Evolutionary conservation across 345 rosid genomes (phyloP).

Genomic region (Populus nigra): DNA sequence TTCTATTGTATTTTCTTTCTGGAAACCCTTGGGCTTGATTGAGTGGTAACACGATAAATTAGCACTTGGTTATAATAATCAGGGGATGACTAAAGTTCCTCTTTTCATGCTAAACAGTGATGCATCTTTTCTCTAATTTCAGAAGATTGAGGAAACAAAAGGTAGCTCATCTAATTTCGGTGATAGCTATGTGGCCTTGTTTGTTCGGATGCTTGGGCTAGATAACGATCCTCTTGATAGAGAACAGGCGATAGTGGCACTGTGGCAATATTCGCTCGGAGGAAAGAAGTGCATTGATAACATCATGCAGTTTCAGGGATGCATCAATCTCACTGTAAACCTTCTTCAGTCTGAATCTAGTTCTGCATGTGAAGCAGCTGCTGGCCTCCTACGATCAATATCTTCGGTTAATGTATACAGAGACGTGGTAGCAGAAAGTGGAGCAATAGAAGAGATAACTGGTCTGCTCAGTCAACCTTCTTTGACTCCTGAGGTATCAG

Average conservation of each 20-base stretch:
- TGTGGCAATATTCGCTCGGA: constrained; percentile 79
- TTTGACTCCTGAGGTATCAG: constrained; percentile 68
- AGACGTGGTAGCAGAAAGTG: constrained; percentile 73
- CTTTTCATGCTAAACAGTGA: constrained; percentile 10
- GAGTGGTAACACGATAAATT: not conserved
- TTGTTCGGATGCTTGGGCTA: constrained; percentile 85
- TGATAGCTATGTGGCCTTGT: constrained; percentile 64
- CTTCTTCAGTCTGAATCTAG: constrained; percentile 70
- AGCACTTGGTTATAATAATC: not conserved
- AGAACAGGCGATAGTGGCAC: constrained; percentile 69
- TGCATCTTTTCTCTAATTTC: constrained; percentile 29
- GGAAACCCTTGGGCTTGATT: constrained; percentile 1
- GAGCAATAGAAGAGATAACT: constrained; percentile 74
- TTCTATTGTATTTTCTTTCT: not conserved
- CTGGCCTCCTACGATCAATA: constrained; percentile 70
- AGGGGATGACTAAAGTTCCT: not conserved
- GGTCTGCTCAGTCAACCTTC: constrained; percentile 59
- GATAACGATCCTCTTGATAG: constrained; percentile 80
- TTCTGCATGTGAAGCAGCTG: constrained; percentile 73
- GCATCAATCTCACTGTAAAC: constrained; percentile 62
- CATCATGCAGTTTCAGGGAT: constrained; percentile 73
- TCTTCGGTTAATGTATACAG: constrained; percentile 66
- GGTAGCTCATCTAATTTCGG: constrained; percentile 46
- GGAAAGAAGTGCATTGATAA: constrained; percentile 79
- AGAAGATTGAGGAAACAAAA: constrained; percentile 40